Base-by-base conservation (phyloP, 768 basidiomycete genomes). In the Phaeotremella skinneri region DNA sequence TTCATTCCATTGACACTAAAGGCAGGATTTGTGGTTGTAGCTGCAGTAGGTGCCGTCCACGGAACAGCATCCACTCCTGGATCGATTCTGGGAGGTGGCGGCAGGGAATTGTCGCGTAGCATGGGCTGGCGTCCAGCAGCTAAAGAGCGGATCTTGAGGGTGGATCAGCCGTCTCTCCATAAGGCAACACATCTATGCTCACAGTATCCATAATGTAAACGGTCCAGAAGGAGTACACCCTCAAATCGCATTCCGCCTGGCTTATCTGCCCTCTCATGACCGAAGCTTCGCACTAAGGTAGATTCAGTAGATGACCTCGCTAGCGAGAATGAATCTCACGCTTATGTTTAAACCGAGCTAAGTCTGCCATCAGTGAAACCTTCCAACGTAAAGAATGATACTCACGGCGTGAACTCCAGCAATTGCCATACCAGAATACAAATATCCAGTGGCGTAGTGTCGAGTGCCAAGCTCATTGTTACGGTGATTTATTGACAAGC, bases 391-490 rank as follows among this genome's bases (percentile, higher is more conserved):
- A 23, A 25, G 26, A 29, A 34, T 14, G 11, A 31, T 23, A 56
- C 62, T 41, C 27, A 63, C 58, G n/a, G 58, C 62, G 52, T 63
- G 57, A 4, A 63, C 62, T 2, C 57, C 62, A 27, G 57, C 62
- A 17, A 63, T 49, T 2, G 62, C 53, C 53, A 63, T 63, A 0
- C 57, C 62, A 31, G 57, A 58, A 37, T 63, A 52, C 16, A 63
- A 29, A 31, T 63, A 63, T 1, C 62, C 62, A 7, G 62, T 55
- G 1, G 57, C 53, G 17, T 55, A 30, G 21, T 59, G 62, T 25
- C 62, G 31, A 29, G 55, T 49, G 4, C 56, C 49, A 11, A 39
- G 39, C 14, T 31, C 30, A 13, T 37, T 7, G 16, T 49, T 47
- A 25, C 48, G 41, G 20, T n/a, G 49, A 1, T 13, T 32, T 26